Percentiles rank a stretch among this genome's conserved stretches.
phyloP scores from a whole-genome alignment of 305 asterid genomes.

The Fraxinus paxiana region DNA sequence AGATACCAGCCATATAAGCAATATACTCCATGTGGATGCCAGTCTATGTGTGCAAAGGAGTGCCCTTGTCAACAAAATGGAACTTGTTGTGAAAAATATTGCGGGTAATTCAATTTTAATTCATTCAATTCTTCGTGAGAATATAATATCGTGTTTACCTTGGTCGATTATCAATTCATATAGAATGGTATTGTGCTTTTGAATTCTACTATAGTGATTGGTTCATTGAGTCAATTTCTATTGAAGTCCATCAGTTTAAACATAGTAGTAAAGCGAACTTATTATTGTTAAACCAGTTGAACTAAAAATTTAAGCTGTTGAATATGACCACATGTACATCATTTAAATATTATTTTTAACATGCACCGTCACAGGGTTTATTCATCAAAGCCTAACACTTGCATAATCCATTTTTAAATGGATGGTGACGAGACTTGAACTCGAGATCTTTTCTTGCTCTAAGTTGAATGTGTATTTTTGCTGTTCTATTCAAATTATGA shows the following conservation, averaged over 20 bases:
- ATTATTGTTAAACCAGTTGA: not conserved
- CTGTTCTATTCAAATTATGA: not conserved
- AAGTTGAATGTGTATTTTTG: not conserved
- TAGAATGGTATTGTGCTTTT: not conserved
- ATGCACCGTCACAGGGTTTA: not conserved
- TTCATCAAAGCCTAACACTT: not conserved
- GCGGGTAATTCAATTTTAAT: constrained; percentile 59
- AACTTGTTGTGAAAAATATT: constrained; percentile 92
- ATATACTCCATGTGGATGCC: constrained; percentile 79
- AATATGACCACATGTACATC: not conserved
- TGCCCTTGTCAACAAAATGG: constrained; percentile 85
- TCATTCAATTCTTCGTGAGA: not conserved
- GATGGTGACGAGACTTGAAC: not conserved
- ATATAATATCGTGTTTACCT: not conserved
- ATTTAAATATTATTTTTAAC: not conserved
- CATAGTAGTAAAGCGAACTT: not conserved
- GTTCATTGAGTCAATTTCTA: not conserved
- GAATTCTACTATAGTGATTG: not conserved
- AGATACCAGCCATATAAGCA: constrained; percentile 70
- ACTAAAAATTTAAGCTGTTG: not conserved
- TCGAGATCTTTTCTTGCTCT: not conserved
- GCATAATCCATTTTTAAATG: not conserved
- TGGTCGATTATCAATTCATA: not conserved
- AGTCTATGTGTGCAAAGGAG: constrained; percentile 77
- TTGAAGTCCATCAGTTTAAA: not conserved